Evolutionary conservation across 129 eudicot species (phyloP), one percentile per base, ranked within the genome.

Genomic region (Helichrysum umbraculigerum): DNA sequence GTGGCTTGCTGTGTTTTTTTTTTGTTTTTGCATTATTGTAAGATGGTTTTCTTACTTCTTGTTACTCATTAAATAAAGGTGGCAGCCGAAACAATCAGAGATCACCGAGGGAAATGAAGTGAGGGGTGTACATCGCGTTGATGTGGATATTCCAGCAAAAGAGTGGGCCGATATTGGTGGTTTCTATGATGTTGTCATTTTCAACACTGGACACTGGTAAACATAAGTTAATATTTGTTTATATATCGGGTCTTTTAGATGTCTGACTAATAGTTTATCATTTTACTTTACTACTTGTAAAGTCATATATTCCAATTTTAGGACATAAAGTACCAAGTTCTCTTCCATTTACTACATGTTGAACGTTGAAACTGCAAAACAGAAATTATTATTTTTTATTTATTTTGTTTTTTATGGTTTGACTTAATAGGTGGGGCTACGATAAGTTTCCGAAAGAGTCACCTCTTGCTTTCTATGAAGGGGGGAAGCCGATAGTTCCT

Each of bases 181-280:
- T 76, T 93, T 93, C 70, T 93, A 90, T 30, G 96, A 93, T 76
- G 86, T 93, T 79, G 89, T 93, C 61, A 59, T 93, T 57, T 93
- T 90, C 73, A 93, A 93, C 69, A 93, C 98, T 19, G 97, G 98
- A 16, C 98, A 91, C 80, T 91, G 98, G 98, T 88, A 81, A 57
- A 84, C 1, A 59, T 30, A 7, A 19, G 15, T 56, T 5, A 56
- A 21, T 54, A 72, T n/a, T 12, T 11, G 37, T 3, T 58, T 21
- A 59, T 52, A 4, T 50, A 20, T 51, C 28, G 22, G 19, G 51
- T 22, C 21, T 65, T 65, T 51, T 51, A 65, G 47, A 15, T 65
- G 7, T 65, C 33, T 3, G 44, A 14, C 41, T 28, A 30, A 29
- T 29, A 51, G 68, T 30, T 37, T 4, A 63, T 63, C 68, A 34